Evolutionary conservation across 768 basidiomycete species (phyloP), one percentile per base, ranked within the genome.

Genomic region (Boletus reticulatus): DNA sequence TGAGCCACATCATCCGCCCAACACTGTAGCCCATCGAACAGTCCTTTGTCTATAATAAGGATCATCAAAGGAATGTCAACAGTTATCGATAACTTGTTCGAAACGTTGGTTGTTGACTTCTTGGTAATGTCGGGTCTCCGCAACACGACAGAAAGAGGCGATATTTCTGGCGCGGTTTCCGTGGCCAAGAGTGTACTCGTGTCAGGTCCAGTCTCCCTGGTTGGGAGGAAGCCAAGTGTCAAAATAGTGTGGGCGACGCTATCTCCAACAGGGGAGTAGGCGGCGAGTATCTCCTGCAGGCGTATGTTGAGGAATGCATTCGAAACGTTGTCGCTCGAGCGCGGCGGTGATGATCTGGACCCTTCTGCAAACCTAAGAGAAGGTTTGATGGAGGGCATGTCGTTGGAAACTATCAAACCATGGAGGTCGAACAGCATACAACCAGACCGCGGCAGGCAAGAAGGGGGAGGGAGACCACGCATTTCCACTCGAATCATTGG

Each of bases 1-100:
- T 89, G 92, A n/a, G 85, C 74, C 27, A 86, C 67, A 65, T 98
- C 94, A 66, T 99, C 97, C 8, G 85, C 87, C 79, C 89, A 92
- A 64, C 87, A 88, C 69, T 98, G 94, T 17, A 98, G 68, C 13
- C 83, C 82, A 65, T 98, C 92, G 9, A 94, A 70, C 2, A 76
- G 57, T 6, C 73, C 64, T 68, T 98, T 96, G 11, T 82, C 77
- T 46, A 93, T 62, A 38, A 81, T 73, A 12, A 80, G 68, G 62
- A 82, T 73, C n/a, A 89, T 69, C 5, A 85, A 84, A 14, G 93
- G 92, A 14, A 95, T 68, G 41, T 75, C 65, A 11, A 75, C 56
- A 6, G 64, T 60, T 19, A 72, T 27, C 13, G 57, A 59, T 20
- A 63, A 36, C 37, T 50, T 61, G 47, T 16, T 56, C 20, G 57